phyloP scores from a whole-genome alignment of 192 early-diverging fungal genomes.

The Coemansia sp. region DNA sequence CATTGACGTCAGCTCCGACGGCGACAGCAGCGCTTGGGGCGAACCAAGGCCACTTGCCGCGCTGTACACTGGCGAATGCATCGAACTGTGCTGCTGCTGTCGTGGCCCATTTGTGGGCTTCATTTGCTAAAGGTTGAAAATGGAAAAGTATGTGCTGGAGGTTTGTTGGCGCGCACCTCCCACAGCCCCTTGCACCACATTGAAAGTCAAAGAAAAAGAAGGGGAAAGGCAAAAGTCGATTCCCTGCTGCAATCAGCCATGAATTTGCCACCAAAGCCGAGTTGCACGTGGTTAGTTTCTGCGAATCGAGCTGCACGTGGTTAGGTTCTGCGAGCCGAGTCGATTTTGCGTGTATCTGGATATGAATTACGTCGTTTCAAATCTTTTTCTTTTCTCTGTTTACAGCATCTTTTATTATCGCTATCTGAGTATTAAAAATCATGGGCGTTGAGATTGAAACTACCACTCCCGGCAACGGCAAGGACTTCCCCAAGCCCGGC shows the following conservation, averaged over 20 bases:
- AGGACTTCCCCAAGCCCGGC: constrained; percentile 59
- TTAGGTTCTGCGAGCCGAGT: neutral
- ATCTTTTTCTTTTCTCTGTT: neutral
- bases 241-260: neutral
- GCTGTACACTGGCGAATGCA: constrained; percentile 42
- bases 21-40: constrained; percentile 21
- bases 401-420: neutral
- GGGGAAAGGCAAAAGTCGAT: neutral
- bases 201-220: neutral
- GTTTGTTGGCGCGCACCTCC: neutral
- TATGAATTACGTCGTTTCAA: neutral
- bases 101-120: constrained; percentile 4
- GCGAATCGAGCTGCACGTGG: neutral
- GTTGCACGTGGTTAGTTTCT: neutral
- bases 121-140: constrained; percentile 8
- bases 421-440: neutral
- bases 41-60: constrained; percentile 13
- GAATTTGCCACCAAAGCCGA: neutral
- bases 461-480: constrained; percentile 24
- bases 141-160: neutral
- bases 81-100: constrained; percentile 22
- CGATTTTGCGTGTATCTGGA: neutral
- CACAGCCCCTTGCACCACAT: neutral
- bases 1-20: constrained; percentile 47
- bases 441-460: constrained; percentile 44